Evolutionary conservation across 108 stramenopile genomes (phyloP), one percentile per base, ranked within the genome.

Genomic region (Cyclostephanos tholiformis): DNA sequence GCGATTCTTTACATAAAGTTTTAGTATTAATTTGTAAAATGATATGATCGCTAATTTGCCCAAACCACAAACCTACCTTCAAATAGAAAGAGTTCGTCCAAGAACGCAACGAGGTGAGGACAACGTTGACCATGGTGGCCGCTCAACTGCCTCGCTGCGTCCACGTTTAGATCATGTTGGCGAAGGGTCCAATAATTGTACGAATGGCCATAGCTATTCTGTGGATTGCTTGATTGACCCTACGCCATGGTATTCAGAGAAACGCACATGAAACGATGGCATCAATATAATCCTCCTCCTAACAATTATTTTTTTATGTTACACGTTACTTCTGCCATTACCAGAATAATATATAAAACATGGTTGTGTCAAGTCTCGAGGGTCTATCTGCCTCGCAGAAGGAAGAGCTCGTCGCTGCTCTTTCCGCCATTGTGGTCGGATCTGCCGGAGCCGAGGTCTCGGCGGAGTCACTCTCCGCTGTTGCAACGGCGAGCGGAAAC

Each of bases 401-500:
- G 82, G 82, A 91, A 79, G 92, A 93, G 65, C 86, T 93, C 59
- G 86, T 93, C 35, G 92, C 92, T 17, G 88, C 90, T n/a, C 86
- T 93, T 49, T 84, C 89, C 11, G 73, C 84, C 48, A 88, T 93
- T 44, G 80, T 93, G 23, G 83, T 84, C 49, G 90, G 86, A 58
- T 65, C 77, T 0, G 69, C 69, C 14, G 77, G 74, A 38, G 83
- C 58, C 13, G 85, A 79, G 38, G 63, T 89, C 35, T 77, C 85
- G 17, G 87, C 89, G 26, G 90, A 93, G 50, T 76, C 85, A 43
- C 59, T 93, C 41, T 51, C 69, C 53, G 88, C 87, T 26, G 87
- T 93, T 56, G 90, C 90, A 14, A 69, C 78, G 53, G 92, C 89
- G 19, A 85, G 84, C 66, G 92, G 92, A 72, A 90, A 90, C 70